Base-by-base conservation (phyloP, 2,329 filamentous ascomycete genomes). In the Grosmannia huntii region DNA sequence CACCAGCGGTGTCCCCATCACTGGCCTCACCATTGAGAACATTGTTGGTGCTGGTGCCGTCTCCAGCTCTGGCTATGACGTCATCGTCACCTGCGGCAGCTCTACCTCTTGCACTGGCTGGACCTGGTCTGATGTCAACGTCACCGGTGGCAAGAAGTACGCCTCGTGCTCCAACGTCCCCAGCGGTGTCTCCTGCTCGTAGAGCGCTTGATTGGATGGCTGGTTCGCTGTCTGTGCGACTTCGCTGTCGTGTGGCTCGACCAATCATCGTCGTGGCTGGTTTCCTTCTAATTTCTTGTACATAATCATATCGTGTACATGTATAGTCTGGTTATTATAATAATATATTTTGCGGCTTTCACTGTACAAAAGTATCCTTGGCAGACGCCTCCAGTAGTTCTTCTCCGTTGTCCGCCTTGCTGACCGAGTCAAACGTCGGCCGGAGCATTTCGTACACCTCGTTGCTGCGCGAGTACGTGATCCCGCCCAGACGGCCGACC, bases 401-500 rank as follows among this genome's bases (percentile, higher is more conserved):
- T 3, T 64, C 31, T n/a, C 23, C 53, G 12, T 62, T 75, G 1
- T 73, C 72, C 19, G 73, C 72, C 14, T 74, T 57, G 58, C 79
- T 73, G 64, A 62, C 56, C 3, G 73, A 72, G 28, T 74, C 69
- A 60, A 77, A 85, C 59, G 78, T 77, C 0, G 79, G 84, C 48
- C 87, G 75, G 6, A 79, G 81, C 27, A 96, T 71, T 75, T 96
- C 90, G 28, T 89, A 73, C 0, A 75, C 85, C 62, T 91, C 83
- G 0, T 80, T 84, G 0, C 80, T 75, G 50, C 90, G 79, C 0
- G 79, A 86, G 68, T 96, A 97, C 0, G 86, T 86, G 65, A 96
- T 95, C 1, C 92, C 92, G 28, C 92, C 92, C 27, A 96, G 66
- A 44, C 92, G 81, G 62, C 82, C 83, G 19, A 96, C 78, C 0